A percentile compares a stretch with the other conserved stretches of the same genome.
Evolutionary conservation across 345 rosid species (phyloP).

Genomic region (Salix brachista): DNA sequence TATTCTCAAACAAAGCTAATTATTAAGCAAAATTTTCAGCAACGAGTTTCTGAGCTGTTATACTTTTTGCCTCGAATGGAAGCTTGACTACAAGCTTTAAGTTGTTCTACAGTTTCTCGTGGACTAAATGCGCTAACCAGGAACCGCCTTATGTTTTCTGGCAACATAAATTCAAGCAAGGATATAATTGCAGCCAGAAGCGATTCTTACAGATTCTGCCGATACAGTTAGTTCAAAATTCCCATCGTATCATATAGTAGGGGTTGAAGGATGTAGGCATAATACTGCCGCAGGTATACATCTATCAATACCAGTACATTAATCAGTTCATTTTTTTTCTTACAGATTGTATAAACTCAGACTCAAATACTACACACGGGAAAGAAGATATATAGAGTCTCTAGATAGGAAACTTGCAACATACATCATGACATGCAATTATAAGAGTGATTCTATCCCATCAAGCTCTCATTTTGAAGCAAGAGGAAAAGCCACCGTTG

Average conservation of each 20-base stretch:
- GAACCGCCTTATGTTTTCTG: background rate
- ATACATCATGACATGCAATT: background rate
- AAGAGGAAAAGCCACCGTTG: background rate
- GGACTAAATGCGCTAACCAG: background rate
- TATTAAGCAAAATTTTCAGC: background rate
- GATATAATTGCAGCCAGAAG: background rate
- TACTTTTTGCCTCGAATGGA: background rate
- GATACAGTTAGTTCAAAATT: constrained; percentile 9
- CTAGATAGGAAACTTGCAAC: constrained; percentile 4
- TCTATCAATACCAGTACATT: constrained; percentile 8
- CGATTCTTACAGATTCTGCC: background rate
- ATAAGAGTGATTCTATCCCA: constrained; percentile 6
- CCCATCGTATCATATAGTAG: background rate
- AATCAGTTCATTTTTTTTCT: constrained; percentile 3
- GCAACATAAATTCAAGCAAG: background rate
- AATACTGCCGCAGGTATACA: constrained; percentile 15
- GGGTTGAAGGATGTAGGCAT: constrained; percentile 3
- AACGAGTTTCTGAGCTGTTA: background rate
- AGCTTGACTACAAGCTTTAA: background rate
- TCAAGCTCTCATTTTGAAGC: background rate
- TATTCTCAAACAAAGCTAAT: background rate
- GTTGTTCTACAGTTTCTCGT: background rate
- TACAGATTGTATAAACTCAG: constrained; percentile 3
- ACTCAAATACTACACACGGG: background rate
- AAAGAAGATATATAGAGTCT: background rate